Base-by-base conservation (phyloP, 306 rosid species). In the Sechiopsis laciniata region DNA sequence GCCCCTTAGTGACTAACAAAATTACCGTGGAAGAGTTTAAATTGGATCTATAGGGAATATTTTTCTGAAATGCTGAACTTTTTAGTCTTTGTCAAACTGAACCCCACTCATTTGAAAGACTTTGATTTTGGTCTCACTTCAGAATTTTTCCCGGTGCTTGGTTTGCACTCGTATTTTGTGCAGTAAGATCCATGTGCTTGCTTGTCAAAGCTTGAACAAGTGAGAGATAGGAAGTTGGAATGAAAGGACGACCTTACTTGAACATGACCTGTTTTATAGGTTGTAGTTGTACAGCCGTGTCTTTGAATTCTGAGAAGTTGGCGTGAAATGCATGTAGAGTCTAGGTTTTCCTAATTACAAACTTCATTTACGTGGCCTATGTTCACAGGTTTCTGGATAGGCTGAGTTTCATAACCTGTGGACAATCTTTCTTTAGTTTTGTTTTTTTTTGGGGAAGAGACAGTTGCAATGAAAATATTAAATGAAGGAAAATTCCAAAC, bases 241-340 rank as follows among this genome's bases (percentile, higher is more conserved):
- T 37, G 45, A 37, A 6, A 37, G 0, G 8, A 37, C 45, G 45
- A 37, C 45, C 45, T 37, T 37, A 37, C 8, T 37, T 37, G 45
- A 37, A 37, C 45, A 37, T 37, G 45, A 37, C 45, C 45, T 37
- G 8, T 37, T 37, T 7, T 37, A 37, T 37, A 5, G 45, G 45
- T 37, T 37, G 45, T 37, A 37, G 45, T 37, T 37, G 45, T 37
- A 37, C 8, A 37, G 6, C 45, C 6, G 37, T 37, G 45, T 37
- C 45, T 7, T 5, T 37, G 45, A 37, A 4, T 35, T 35, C 6
- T 35, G 2, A 37, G 29, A 40, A 40, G 55, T 65, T 66, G 56
- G 9, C 16, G 57, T 46, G 56, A 68, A 46, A 46, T 48, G 56
- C 72, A 48, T 21, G 73, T 45, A 45, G 73, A 68, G 29, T 22